Conservation (phyloP, 2,329 filamentous ascomycete species). For the Chaetomium sp. region DNA sequence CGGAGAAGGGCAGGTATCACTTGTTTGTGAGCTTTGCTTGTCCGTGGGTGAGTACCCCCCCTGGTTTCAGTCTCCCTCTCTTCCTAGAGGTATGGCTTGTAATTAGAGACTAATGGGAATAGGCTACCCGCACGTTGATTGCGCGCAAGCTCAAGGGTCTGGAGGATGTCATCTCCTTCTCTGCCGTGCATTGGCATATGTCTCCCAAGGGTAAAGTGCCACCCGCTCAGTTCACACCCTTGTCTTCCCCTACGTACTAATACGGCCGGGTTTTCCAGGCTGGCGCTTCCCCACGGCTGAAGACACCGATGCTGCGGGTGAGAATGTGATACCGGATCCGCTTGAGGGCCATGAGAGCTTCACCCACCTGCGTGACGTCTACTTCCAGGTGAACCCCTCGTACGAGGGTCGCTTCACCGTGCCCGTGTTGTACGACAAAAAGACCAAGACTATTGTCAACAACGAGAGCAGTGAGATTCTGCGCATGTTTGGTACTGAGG, state of each 20-base stretch:
- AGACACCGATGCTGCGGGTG: constrained; percentile 48
- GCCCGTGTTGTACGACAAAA: constrained; percentile 77
- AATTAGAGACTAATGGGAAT: background rate
- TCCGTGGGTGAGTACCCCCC: constrained; percentile 59
- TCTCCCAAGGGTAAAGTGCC: constrained; percentile 41
- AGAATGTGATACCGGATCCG: constrained; percentile 60
- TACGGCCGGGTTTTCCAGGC: constrained; percentile 38
- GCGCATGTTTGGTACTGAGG: constrained; percentile 76
- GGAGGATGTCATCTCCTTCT: constrained; percentile 72
- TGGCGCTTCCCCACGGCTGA: constrained; percentile 75
- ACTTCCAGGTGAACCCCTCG: constrained; percentile 65
- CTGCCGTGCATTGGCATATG: constrained; percentile 91
- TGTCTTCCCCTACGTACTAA: background rate
- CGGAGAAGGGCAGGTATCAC: constrained; percentile 87
- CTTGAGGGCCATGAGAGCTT: constrained; percentile 64
- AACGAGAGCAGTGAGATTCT: constrained; percentile 93
- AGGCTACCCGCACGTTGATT: constrained; percentile 77
- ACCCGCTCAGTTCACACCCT: background rate
- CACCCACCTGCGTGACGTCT: constrained; percentile 67
- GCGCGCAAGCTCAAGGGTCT: constrained; percentile 86
- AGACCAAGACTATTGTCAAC: constrained; percentile 69
- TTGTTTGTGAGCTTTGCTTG: constrained; percentile 93
- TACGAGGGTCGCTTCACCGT: constrained; percentile 82
- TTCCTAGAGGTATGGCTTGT: background rate
- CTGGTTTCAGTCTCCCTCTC: background rate